These are phyloP conservation scores for Groenewaldozyma tartarivorans DNA, from an alignment of 805 yeast species.

Conservation along the genomic window DNA sequence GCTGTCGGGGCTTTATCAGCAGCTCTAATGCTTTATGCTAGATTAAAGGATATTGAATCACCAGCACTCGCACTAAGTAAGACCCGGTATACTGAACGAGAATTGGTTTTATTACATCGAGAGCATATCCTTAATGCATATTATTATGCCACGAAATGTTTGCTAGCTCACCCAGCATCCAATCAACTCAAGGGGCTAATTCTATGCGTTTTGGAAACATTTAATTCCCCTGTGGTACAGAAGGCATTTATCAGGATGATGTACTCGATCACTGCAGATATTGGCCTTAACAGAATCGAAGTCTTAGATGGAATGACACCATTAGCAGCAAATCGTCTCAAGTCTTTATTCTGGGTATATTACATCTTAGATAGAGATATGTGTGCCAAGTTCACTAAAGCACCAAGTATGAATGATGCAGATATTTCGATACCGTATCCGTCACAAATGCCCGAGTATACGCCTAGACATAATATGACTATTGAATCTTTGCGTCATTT, in stretches of 20 bases:
- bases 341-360: conserved; percentile 15
- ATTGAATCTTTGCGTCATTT: background rate
- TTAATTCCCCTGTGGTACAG: background rate
- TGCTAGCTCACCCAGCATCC: background rate
- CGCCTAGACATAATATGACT: background rate
- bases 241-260: background rate
- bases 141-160: background rate
- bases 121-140: background rate
- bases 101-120: background rate
- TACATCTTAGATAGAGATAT: conserved; percentile 4
- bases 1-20: background rate
- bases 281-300: conserved; percentile 49
- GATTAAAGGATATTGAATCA: background rate
- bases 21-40: background rate
- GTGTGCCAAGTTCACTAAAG: background rate
- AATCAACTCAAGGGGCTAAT: background rate
- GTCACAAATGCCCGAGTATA: background rate
- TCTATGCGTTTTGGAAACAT: background rate
- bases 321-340: conserved; percentile 31
- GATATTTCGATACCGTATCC: conserved; percentile 5
- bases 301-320: conserved; percentile 29
- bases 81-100: background rate
- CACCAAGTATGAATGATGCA: conserved; percentile 1
- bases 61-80: background rate
- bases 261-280: conserved; percentile 37